Conservation (phyloP, 345 rosid genomes). For the Adansonia digitata region DNA sequence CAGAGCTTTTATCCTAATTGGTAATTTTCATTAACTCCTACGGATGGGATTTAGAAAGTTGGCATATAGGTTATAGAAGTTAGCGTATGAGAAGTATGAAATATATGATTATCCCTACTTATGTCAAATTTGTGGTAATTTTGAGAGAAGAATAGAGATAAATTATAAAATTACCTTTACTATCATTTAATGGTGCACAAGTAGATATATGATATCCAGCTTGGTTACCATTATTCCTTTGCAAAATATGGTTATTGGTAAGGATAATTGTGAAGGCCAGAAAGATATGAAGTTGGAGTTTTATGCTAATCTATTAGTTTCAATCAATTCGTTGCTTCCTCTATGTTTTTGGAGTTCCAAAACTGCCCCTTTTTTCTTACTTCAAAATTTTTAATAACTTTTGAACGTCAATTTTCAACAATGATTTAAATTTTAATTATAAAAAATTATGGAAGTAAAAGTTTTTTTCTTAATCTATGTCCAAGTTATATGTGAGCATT, state of each 20-base stretch:
- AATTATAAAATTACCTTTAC: not conserved
- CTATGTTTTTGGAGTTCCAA: not conserved
- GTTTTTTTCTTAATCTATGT: too few relatives aligned
- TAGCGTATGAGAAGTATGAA: not conserved
- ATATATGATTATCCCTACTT: not conserved
- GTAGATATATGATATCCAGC: not conserved
- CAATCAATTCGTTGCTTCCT: not conserved
- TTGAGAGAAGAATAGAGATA: too few relatives aligned
- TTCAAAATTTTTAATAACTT: not conserved
- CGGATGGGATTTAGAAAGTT: not conserved
- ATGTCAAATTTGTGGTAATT: too few relatives aligned
- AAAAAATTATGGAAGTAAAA: not conserved
- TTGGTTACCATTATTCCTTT: not conserved
- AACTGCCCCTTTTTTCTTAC: not conserved
- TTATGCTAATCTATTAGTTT: not conserved
- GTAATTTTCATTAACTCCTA: too few relatives aligned
- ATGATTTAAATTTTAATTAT: not conserved
- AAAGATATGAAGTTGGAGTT: too few relatives aligned
- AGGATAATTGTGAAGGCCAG: too few relatives aligned
- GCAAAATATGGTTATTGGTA: not conserved
- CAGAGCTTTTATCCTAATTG: not conserved
- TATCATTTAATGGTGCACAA: not conserved
- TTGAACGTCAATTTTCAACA: not conserved
- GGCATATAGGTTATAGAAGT: not conserved
- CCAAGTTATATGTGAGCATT: not conserved